phyloP scores from a whole-genome alignment of 768 basidiomycete genomes.

The Boletus coccyginus region DNA sequence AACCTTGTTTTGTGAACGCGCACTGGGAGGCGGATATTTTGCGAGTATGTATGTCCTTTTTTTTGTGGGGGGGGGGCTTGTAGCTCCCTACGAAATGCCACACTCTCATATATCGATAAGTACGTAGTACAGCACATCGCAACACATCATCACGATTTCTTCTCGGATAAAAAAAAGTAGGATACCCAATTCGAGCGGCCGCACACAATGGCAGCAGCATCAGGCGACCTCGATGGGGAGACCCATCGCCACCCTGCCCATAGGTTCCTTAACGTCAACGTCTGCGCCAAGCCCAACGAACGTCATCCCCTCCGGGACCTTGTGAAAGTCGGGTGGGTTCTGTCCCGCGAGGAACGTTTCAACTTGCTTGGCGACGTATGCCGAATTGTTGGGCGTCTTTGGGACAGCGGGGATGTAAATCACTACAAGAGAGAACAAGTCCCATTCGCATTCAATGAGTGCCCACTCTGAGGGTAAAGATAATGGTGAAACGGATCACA shows the following conservation, averaged over 20 bases:
- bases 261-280: slow-evolving; percentile 35
- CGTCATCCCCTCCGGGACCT: slow-evolving; percentile 39
- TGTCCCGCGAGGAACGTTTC: slow-evolving; percentile 56
- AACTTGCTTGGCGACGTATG: slow-evolving; percentile 61
- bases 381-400: slow-evolving; percentile 55
- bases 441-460: slow-evolving; percentile 1
- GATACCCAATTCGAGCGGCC: background rate
- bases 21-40: too few relatives aligned
- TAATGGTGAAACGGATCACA: too few relatives aligned
- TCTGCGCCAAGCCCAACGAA: slow-evolving; percentile 41
- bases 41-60: too few relatives aligned
- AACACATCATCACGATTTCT: too few relatives aligned
- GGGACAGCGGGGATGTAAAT: slow-evolving; percentile 81
- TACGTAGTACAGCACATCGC: background rate
- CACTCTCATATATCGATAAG: background rate
- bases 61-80: too few relatives aligned
- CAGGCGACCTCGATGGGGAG: slow-evolving; percentile 25
- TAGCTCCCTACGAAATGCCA: background rate
- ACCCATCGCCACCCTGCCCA: slow-evolving; percentile 45
- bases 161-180: too few relatives aligned
- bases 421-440: slow-evolving; percentile 35
- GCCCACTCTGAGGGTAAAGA: too few relatives aligned
- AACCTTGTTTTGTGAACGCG: too few relatives aligned
- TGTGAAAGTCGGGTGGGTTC: slow-evolving; percentile 71
- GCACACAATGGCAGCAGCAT: background rate